Percentiles rank a stretch among this genome's conserved stretches.
Conservation (phyloP, 441 rosid species). For the Mallotus repandus region DNA sequence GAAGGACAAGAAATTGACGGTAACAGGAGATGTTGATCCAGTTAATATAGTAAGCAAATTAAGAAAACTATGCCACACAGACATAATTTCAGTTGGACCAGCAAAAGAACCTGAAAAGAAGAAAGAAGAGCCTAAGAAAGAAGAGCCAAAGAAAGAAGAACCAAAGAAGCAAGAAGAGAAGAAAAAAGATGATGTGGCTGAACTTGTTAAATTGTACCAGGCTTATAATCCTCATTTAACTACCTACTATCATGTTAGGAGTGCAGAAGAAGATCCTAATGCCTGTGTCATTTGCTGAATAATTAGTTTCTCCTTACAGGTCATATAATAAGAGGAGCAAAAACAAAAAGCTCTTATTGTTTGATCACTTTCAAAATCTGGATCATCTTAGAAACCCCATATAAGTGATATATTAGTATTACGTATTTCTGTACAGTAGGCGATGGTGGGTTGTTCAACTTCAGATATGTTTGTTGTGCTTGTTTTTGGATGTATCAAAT, state of each 20-base stretch:
- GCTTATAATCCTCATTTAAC: constrained; percentile 31
- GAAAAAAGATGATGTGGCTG: constrained; percentile 23
- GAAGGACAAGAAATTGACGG: constrained; percentile 61
- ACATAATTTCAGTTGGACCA: constrained; percentile 52
- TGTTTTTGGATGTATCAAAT: background rate
- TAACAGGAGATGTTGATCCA: constrained; percentile 52
- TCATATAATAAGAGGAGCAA: no score
- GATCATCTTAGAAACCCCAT: background rate
- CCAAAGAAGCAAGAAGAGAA: constrained; percentile 24
- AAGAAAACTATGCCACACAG: constrained; percentile 51
- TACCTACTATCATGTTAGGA: constrained; percentile 16
- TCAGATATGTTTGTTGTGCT: background rate
- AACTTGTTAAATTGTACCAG: constrained; percentile 16
- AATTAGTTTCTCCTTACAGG: background rate
- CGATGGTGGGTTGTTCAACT: background rate
- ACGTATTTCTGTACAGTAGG: background rate
- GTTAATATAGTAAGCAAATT: constrained; percentile 42
- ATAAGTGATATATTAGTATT: background rate
- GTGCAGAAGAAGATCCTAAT: constrained; percentile 45
- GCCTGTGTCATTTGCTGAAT: constrained; percentile 48
- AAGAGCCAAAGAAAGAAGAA: constrained; percentile 26
- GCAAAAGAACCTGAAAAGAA: constrained; percentile 64
- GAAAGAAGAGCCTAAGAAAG: constrained; percentile 37
- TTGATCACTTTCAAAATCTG: background rate
- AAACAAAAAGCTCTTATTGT: background rate